These are phyloP conservation scores for Linnemannia exigua DNA, from an alignment of 192 early-diverging fungal genomes.

Conservation along the genomic window DNA sequence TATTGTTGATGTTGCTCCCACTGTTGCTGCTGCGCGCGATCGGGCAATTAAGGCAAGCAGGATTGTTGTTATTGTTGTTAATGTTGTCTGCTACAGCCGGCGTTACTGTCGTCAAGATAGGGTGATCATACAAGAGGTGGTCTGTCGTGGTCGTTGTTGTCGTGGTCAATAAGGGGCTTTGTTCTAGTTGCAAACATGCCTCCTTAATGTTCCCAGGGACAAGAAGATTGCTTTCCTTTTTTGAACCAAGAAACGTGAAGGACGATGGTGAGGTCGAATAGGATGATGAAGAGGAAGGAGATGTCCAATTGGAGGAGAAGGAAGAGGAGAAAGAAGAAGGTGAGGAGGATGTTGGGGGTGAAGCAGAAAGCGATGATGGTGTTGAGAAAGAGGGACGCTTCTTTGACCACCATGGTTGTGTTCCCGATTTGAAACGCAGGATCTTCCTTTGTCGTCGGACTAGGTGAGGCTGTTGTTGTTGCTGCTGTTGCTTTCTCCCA, in stretches of 20 bases:
- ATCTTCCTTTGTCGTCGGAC: background rate
- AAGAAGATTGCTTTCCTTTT: constrained; percentile 47
- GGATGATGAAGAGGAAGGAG: background rate
- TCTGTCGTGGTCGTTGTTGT: background rate
- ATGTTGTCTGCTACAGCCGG: constrained; percentile 1
- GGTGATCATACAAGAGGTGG: background rate
- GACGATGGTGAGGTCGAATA: background rate
- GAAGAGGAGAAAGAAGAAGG: background rate
- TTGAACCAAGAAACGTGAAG: constrained; percentile 21
- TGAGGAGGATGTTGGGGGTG: background rate
- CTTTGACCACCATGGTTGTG: constrained; percentile 37
- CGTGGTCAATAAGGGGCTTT: background rate
- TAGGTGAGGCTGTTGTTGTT: background rate
- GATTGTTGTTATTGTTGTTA: background rate
- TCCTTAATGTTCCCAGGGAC: constrained; percentile 25
- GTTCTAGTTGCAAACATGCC: background rate
- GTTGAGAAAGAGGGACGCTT: background rate
- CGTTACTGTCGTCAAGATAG: background rate
- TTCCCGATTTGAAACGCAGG: constrained; percentile 2
- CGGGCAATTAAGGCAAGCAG: background rate
- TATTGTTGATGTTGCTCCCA: no score
- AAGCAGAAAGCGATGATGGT: background rate
- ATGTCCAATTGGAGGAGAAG: background rate
- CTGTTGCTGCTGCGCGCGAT: background rate
- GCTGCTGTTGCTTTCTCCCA: background rate